Conservation (phyloP, 768 basidiomycete species). For the Russula sp. region DNA sequence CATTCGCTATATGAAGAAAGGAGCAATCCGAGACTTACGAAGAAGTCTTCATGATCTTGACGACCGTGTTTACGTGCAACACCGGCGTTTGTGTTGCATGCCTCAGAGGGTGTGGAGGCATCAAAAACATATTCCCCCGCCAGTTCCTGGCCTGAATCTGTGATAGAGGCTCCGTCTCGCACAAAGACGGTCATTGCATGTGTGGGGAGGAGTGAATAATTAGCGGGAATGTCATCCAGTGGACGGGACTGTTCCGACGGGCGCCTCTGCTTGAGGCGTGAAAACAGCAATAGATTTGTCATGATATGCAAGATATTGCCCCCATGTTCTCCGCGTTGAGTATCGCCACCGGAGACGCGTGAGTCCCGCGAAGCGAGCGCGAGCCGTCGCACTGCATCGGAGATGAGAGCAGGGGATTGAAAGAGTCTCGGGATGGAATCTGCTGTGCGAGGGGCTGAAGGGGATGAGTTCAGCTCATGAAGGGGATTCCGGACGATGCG, state of each 20-base stretch:
- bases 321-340: slow-evolving; percentile 43
- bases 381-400: slow-evolving; percentile 67
- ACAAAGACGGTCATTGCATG: slow-evolving; percentile 30
- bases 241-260: slow-evolving; percentile 39
- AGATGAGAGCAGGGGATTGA: slow-evolving; percentile 63
- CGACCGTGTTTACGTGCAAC: slow-evolving; percentile 17
- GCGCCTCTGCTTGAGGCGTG: slow-evolving; percentile 45
- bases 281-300: slow-evolving; percentile 66
- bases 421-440: slow-evolving; percentile 34
- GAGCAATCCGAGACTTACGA: slow-evolving; percentile 19
- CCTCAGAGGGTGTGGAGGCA: slow-evolving; percentile 6
- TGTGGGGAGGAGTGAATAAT: slow-evolving; percentile 47
- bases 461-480: slow-evolving; percentile 43
- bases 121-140: slow-evolving; percentile 23
- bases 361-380: slow-evolving; percentile 56
- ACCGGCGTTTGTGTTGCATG: slow-evolving; percentile 20
- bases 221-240: slow-evolving; percentile 45
- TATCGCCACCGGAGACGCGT: slow-evolving; percentile 34
- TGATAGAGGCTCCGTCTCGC: slow-evolving; percentile 18
- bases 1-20: slow-evolving; percentile 4
- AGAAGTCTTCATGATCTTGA: slow-evolving; percentile 23
- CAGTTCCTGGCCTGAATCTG: slow-evolving; percentile 18
- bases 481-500: slow-evolving; percentile 59
- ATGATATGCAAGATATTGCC: slow-evolving; percentile 66
- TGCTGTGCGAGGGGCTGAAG: slow-evolving; percentile 29